phyloP scores from a whole-genome alignment of 495 filamentous ascomycete species.

The Mycothermus thermophilus region DNA sequence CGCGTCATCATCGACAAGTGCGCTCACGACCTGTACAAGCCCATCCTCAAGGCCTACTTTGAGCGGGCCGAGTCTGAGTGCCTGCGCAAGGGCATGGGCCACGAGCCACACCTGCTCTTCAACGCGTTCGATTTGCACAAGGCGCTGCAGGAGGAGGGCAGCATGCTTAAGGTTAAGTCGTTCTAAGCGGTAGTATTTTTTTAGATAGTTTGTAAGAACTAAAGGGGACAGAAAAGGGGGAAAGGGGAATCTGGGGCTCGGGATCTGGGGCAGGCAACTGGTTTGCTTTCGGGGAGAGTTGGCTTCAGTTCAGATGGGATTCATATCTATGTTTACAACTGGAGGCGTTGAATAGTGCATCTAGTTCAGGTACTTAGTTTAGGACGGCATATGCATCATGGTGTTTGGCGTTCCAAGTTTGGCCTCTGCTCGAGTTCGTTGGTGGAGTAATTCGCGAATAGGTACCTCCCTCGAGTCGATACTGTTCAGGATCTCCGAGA shows the following conservation, averaged over 20 bases:
- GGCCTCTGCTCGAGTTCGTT: too few relatives aligned
- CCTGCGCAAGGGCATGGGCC: conserved; percentile 74
- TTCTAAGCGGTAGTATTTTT: conserved; percentile 21
- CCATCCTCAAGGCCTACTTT: conserved; percentile 72
- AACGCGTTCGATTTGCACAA: conserved; percentile 83
- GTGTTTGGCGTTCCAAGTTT: too few relatives aligned
- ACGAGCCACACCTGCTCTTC: conserved; percentile 77
- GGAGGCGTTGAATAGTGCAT: too few relatives aligned
- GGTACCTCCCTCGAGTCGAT: too few relatives aligned
- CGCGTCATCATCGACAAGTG: conserved; percentile 79
- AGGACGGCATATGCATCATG: too few relatives aligned
- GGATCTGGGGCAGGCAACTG: not conserved
- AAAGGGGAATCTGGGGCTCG: not conserved
- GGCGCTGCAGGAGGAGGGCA: conserved; percentile 64
- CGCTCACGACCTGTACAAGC: conserved; percentile 74
- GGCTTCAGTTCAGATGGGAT: too few relatives aligned
- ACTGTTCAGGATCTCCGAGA: too few relatives aligned
- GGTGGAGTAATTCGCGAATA: too few relatives aligned
- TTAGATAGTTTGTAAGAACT: not conserved
- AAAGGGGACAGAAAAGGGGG: not conserved
- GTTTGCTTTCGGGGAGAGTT: too few relatives aligned
- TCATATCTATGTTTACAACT: too few relatives aligned
- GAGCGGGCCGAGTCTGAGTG: conserved; percentile 82
- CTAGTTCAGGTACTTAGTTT: too few relatives aligned
- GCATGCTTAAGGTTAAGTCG: conserved; percentile 58